Base-by-base conservation (phyloP, 208 protist species). In the Acanthamoeba triangularis region DNA sequence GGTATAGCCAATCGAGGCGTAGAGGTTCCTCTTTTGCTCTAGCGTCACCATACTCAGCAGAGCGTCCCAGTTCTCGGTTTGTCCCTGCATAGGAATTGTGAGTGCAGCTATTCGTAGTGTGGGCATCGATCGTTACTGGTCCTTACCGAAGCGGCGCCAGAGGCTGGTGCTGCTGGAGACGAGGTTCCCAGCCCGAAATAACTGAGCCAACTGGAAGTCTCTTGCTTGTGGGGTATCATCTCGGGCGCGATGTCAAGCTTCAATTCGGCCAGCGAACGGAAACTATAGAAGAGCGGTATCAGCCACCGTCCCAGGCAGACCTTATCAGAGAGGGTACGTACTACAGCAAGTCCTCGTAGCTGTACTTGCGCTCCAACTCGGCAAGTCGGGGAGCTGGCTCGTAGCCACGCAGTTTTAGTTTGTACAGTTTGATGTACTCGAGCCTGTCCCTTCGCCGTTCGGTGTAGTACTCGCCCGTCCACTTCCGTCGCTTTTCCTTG, bases 1-100 rank as follows among this genome's bases (percentile, higher is more conserved):
- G 20, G 33, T 41, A n/a, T 80, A 94, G 67, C 90, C 90, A 49
- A 94, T 72, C 8, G 63, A 80, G 16, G 90, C 56, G n/a, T 94
- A 94, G n/a, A 94, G 33, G 23, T 94, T 94, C 35, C 52, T 76
- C 90, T 94, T 94, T 28, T 94, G 90, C n/a, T 94, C 90, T 8
- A 49, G 63, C 16, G 90, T 80, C 14, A 94, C 47, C 90, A 72
- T 69, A 28, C 33, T 41, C 35, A 91, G 52, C 10, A 91, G 25
- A 13, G 84, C 65, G 30, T 74, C 65, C 65, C 65, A 74, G 65
- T 74, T 74, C 11, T 74, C 65, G 7, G 65, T 74, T n/a, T 74
- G 65, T 1, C 8, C 13, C 65, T 65, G 59, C 59, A 30, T 61
- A 7, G 18, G 54, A 61, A 25, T 61, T 25, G 61, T 69, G 61